Percentiles rank a stretch among this genome's conserved stretches.
Evolutionary conservation across 305 asterid species (phyloP).

Genomic region (Rubia peregrina): DNA sequence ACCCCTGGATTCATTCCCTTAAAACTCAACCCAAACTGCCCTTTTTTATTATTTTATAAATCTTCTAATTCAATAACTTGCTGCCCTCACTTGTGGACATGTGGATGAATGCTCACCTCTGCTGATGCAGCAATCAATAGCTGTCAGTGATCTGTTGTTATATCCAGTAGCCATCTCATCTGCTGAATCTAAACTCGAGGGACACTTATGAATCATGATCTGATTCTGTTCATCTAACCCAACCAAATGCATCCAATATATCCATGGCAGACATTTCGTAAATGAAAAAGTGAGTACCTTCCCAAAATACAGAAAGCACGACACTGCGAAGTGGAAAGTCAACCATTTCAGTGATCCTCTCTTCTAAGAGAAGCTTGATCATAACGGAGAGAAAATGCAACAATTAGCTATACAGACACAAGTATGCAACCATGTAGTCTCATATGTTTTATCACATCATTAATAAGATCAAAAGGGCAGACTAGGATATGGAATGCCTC

Average conservation of each 20-base stretch:
- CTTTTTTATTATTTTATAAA: background rate
- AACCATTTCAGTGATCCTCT: background rate
- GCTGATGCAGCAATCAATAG: slow-evolving; percentile 6
- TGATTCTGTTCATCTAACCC: background rate
- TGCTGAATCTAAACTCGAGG: slow-evolving; percentile 2
- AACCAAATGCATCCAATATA: background rate
- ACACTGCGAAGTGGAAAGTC: background rate
- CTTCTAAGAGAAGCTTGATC: too few relatives aligned
- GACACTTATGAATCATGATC: background rate
- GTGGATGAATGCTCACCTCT: background rate
- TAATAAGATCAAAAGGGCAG: slow-evolving; percentile 3
- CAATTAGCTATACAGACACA: slow-evolving; percentile 1
- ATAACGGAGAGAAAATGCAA: background rate
- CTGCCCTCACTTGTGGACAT: slow-evolving; percentile 19
- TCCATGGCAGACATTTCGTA: background rate
- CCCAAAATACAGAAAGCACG: too few relatives aligned
- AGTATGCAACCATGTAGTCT: slow-evolving; percentile 9
- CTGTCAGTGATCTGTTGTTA: slow-evolving; percentile 1
- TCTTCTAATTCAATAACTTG: slow-evolving; percentile 4
- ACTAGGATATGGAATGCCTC: slow-evolving; percentile 67
- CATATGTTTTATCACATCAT: slow-evolving; percentile 1
- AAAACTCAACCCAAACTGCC: slow-evolving; percentile 1
- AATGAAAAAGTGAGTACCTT: too few relatives aligned
- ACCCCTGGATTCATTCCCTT: slow-evolving; percentile 18
- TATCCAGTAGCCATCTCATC: background rate